These are phyloP conservation scores for Collybia sordida DNA, from an alignment of 768 basidiomycete species.

Conservation along the genomic window DNA sequence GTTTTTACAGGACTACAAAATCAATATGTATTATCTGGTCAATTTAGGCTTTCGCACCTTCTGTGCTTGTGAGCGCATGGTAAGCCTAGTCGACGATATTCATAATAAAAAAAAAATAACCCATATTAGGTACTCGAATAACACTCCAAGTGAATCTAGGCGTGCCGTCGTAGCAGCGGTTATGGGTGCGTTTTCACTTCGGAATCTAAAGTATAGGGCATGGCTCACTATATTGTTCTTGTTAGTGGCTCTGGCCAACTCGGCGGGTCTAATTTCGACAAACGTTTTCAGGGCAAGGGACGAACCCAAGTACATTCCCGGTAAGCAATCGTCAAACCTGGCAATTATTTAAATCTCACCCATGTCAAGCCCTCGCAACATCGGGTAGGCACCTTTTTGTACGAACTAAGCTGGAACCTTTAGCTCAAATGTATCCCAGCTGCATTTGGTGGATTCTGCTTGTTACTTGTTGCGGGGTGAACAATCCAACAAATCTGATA, in stretches of 20 bases:
- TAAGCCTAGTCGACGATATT: slow-evolving; percentile 11
- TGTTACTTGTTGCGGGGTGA: slow-evolving; percentile 39
- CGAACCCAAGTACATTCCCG: slow-evolving; percentile 48
- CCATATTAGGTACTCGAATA: slow-evolving; percentile 41
- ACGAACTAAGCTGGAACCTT: background rate
- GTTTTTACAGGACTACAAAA: background rate
- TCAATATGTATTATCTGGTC: background rate
- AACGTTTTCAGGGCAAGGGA: slow-evolving; percentile 53
- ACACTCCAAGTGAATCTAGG: slow-evolving; percentile 46
- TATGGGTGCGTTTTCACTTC: slow-evolving; percentile 34
- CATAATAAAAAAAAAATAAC: background rate
- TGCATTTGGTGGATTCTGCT: slow-evolving; percentile 45
- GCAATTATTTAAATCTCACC: background rate
- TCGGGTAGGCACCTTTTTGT: slow-evolving; percentile 30
- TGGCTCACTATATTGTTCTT: background rate
- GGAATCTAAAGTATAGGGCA: background rate
- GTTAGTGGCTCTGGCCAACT: slow-evolving; percentile 49
- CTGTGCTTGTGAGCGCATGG: slow-evolving; percentile 44
- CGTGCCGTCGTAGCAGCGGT: slow-evolving; percentile 51
- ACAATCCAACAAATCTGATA: slow-evolving; percentile 4
- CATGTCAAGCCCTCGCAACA: slow-evolving; percentile 36
- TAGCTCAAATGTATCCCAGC: slow-evolving; percentile 23
- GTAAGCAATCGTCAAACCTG: slow-evolving; percentile 16
- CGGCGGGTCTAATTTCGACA: slow-evolving; percentile 48
- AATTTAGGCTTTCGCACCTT: slow-evolving; percentile 44